Percentiles rank a stretch among this genome's conserved stretches.
phyloP scores from a whole-genome alignment of 371 early-diverging fungal species.

The Funneliformis caledonium region DNA sequence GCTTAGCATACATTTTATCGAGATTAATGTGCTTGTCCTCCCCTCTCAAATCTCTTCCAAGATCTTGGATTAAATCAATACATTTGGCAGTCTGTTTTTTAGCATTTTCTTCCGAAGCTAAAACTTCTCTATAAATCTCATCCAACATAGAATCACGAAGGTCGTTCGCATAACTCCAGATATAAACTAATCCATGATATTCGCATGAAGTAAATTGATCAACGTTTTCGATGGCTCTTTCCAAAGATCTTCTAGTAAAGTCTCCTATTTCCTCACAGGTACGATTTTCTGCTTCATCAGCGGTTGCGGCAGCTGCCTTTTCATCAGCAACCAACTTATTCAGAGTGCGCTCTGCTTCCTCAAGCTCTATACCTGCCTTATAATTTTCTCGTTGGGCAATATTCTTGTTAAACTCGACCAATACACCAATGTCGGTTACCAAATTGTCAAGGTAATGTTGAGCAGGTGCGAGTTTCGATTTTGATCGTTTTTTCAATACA shows the following conservation, averaged over 20 bases:
- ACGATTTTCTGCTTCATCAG: constrained; percentile 70
- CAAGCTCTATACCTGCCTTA: constrained; percentile 52
- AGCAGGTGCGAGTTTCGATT: constrained; percentile 93
- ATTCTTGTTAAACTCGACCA: constrained; percentile 61
- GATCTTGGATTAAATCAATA: constrained; percentile 63
- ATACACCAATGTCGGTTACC: constrained; percentile 65
- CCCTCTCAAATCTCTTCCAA: constrained; percentile 54
- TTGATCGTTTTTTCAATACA: constrained; percentile 92
- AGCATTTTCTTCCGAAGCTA: constrained; percentile 71
- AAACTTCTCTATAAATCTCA: constrained; percentile 63
- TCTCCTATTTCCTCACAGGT: constrained; percentile 61
- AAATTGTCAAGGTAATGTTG: constrained; percentile 88
- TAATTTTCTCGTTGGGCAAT: constrained; percentile 48
- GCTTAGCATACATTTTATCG: constrained; percentile 55
- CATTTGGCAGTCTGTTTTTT: constrained; percentile 64
- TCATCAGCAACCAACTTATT: constrained; percentile 59
- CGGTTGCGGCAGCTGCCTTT: constrained; percentile 63
- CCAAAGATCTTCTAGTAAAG: constrained; percentile 58
- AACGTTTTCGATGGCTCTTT: constrained; percentile 64
- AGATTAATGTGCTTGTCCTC: constrained; percentile 52
- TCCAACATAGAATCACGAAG: constrained; percentile 72
- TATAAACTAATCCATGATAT: constrained; percentile 80
- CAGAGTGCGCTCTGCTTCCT: constrained; percentile 62
- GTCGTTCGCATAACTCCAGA: constrained; percentile 87
- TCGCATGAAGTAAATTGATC: constrained; percentile 67